Base-by-base conservation (phyloP, 192 early-diverging fungal species). In the Coemansia sp. region DNA sequence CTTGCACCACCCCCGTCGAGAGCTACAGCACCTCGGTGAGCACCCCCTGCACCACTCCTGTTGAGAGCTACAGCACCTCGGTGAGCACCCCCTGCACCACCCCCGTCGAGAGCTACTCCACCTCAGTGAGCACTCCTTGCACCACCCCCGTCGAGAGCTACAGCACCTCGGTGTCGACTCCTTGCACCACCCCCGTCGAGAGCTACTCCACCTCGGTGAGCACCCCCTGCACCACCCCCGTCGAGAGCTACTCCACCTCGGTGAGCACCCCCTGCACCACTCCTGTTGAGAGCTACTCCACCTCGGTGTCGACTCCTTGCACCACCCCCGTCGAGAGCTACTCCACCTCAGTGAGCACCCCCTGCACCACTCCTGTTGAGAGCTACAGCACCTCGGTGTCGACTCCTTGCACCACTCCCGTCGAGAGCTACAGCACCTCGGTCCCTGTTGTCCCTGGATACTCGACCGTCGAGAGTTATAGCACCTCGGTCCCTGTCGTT, bases 401-500 rank as follows among this genome's bases (percentile, higher is more conserved):
- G 17, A 42, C 41, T 5, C 41, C 41, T 5, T 52, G 48, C 26
- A 52, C 48, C 14, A 52, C 48, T 1, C 21, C 48, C 2, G 48
- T 32, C 48, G 21, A 56, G 54, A 36, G 34, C 54, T 56, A 56
- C 54, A 56, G 29, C 54, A 56, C 54, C 34, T 35, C 33, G 34
- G 33, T 24, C 32, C 17, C 22, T 9, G 15, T 26, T 10, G 8
- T 36, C 24, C 29, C 35, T 15, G 24, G 11, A 17, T 27, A 21
- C 48, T 38, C 48, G 27, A 63, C 50, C 46, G 63, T 58, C n/a
- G 53, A 35, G 24, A 54, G 46, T n/a, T 56, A 66, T 41, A 64
- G 59, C 46, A 62, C 67, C 43, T 32, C 60, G 19, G 38, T 26
- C 22, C 36, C 53, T 18, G 17, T 34, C 8, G 53, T 24, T 3